phyloP scores from a whole-genome alignment of 2,329 filamentous ascomycete species.

The Penicillium sp. region DNA sequence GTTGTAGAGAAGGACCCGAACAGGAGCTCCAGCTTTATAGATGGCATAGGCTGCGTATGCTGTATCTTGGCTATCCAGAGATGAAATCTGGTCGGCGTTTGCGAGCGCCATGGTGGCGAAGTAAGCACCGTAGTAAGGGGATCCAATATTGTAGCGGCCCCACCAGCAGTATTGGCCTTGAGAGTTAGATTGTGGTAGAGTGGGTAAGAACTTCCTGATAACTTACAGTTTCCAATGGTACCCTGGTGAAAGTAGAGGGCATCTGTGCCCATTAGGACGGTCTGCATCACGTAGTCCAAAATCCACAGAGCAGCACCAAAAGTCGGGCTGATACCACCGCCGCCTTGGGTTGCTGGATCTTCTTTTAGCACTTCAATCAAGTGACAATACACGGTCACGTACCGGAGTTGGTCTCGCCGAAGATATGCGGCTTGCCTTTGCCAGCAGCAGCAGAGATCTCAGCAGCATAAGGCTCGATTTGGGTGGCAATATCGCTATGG shows the following conservation, averaged over 20 bases:
- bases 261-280: constrained; percentile 32
- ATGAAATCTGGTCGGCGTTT: constrained; percentile 44
- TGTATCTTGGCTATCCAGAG: constrained; percentile 45
- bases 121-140: constrained; percentile 54
- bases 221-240: constrained; percentile 51
- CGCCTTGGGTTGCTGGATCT: constrained; percentile 36
- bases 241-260: constrained; percentile 50
- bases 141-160: constrained; percentile 49
- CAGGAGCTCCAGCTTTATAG: constrained; percentile 39
- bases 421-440: constrained; percentile 46
- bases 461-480: constrained; percentile 41
- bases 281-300: constrained; percentile 46
- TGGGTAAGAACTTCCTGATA: neutral
- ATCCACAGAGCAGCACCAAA: constrained; percentile 53
- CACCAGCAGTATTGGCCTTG: constrained; percentile 49
- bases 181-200: neutral
- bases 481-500: constrained; percentile 42
- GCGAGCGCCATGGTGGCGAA: constrained; percentile 48
- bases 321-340: constrained; percentile 44
- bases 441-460: constrained; percentile 43
- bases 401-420: constrained; percentile 54
- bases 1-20: constrained; percentile 41
- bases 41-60: constrained; percentile 49
- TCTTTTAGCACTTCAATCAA: neutral
- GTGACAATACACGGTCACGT: neutral